A percentile compares a stretch with the other conserved stretches of the same genome.
phyloP scores from a whole-genome alignment of 2,329 filamentous ascomycete species.

The Emmonsiellopsis sp. region DNA sequence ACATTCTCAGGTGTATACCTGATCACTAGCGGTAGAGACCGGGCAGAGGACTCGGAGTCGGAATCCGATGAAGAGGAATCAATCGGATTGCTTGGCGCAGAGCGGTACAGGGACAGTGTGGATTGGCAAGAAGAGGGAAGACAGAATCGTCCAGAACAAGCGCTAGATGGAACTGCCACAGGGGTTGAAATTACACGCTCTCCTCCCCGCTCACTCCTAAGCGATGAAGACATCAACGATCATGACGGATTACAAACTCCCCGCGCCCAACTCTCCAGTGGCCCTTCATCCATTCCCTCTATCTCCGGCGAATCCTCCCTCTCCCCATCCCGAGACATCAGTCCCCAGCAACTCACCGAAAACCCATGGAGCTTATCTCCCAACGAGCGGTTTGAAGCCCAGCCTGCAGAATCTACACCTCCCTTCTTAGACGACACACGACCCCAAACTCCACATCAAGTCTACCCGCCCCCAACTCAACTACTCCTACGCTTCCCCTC shows the following conservation, averaged over 20 bases:
- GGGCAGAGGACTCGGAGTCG: constrained; percentile 51
- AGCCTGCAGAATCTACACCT: constrained; percentile 17
- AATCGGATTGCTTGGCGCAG: constrained; percentile 30
- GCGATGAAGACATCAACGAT: constrained; percentile 21
- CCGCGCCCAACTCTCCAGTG: constrained; percentile 22
- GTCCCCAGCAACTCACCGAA: constrained; percentile 25
- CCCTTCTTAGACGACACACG: constrained; percentile 10
- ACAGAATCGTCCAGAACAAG: constrained; percentile 11
- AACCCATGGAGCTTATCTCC: constrained; percentile 30
- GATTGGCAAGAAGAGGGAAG: constrained; percentile 15
- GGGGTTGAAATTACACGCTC: constrained; percentile 14
- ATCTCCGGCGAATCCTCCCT: constrained; percentile 22
- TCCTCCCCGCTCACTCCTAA: constrained; percentile 24
- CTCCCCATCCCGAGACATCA: constrained; percentile 14
- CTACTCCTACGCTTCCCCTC: constrained; percentile 31
- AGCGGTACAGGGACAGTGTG: constrained; percentile 27
- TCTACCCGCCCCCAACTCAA: constrained; percentile 19
- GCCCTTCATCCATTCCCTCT: constrained; percentile 24
- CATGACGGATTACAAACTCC: constrained; percentile 26
- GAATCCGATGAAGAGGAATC: constrained; percentile 49
- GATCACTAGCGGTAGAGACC: constrained; percentile 74
- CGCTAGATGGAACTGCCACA: neutral
- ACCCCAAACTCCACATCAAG: constrained; percentile 15
- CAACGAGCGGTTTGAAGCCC: constrained; percentile 9
- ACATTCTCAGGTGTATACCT: constrained; percentile 97